Evolutionary conservation across 768 basidiomycete genomes (phyloP), one percentile per base, ranked within the genome.

Genomic region (Baorangia bicolor): DNA sequence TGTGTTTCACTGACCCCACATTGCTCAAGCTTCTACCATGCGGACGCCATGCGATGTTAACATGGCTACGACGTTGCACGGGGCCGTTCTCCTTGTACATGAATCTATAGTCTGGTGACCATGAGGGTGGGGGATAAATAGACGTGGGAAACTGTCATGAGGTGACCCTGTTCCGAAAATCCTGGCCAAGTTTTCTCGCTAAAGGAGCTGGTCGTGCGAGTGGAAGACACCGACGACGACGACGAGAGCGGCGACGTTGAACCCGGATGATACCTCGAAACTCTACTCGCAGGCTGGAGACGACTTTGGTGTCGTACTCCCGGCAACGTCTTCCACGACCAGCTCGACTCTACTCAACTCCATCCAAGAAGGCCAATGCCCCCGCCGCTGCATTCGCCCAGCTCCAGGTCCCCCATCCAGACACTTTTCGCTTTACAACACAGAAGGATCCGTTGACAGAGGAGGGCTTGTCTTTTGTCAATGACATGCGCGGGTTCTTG

Each of bases 311-410:
- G 80, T 81, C 79, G 74, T 87, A 69, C 72, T 74, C 87, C 67
- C 78, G 87, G 27, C 86, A 88, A 69, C 65, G 76, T 61, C 83
- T 89, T 53, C 85, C 85, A 23, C 81, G 87, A 46, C 85, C 87
- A 49, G 83, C 85, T 39, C 83, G 87, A 59, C 78, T 86, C 42
- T 88, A 86, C 69, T 87, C 88, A 18, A 78, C 87, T 0, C 84
- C 86, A 14, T 78, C 87, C 49, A 82, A 81, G 74, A 76, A 64
- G 56, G 71, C 68, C 46, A 77, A 77, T 65, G 83, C 86, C 2
- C 81, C 84, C 20, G 84, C 82, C 16, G 63, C 78, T 13, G 80
- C 81, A 1, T 69, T 77, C 13, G 73, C 67, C 8, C 65, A 73
- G 38, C 56, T 77, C 33, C 70, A 75, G 37, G 61, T 70, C 44